phyloP scores from a whole-genome alignment of 495 filamentous ascomycete species.

The Penicillium paradoxum region DNA sequence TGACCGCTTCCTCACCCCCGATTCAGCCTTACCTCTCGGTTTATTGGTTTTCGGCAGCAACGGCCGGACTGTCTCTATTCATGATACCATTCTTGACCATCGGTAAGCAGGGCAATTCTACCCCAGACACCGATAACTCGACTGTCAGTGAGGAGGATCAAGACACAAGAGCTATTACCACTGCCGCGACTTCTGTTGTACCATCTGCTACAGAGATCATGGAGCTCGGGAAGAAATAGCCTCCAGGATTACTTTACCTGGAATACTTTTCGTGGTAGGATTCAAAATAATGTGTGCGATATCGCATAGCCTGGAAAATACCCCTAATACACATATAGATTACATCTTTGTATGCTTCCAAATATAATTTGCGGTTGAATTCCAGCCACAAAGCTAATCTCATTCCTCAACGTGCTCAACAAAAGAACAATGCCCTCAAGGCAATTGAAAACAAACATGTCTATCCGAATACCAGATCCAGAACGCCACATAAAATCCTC shows the following conservation, averaged over 20 bases:
- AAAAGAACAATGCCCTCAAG: background rate
- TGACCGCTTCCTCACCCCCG: constrained; percentile 14
- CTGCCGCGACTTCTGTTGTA: background rate
- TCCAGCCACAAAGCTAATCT: background rate
- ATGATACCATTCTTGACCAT: constrained; percentile 32
- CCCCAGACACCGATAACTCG: background rate
- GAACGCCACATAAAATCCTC: background rate
- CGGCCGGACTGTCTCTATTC: constrained; percentile 23
- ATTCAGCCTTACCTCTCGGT: constrained; percentile 27
- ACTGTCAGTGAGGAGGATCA: background rate
- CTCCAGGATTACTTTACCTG: background rate
- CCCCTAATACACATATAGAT: background rate
- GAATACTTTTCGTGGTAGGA: too few species aligned
- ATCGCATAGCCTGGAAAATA: too few species aligned
- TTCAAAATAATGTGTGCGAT: too few species aligned
- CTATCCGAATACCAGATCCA: background rate
- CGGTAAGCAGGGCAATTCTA: constrained; percentile 24
- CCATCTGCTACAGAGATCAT: background rate
- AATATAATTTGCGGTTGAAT: background rate
- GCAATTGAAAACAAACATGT: background rate
- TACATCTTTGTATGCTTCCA: too few species aligned
- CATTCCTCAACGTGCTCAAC: too few species aligned
- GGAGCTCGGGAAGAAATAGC: background rate
- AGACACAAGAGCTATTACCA: background rate
- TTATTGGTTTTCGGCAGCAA: constrained; percentile 31